Base-by-base conservation (phyloP, 2,329 filamentous ascomycete species). In the Gliomastix tumulicola region DNA sequence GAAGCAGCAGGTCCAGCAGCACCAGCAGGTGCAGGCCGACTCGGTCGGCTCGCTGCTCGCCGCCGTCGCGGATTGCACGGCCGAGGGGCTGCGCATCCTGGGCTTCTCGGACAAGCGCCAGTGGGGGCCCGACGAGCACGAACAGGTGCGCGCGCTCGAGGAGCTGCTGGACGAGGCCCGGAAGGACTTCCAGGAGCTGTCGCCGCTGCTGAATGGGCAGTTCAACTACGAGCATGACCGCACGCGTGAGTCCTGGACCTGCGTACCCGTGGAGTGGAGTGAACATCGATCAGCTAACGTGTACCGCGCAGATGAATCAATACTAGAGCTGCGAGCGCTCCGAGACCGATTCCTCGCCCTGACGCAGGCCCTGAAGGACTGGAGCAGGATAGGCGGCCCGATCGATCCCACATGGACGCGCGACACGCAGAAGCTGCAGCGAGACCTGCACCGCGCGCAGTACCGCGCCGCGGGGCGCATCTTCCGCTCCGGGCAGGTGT, bases 121-220 rank as follows among this genome's bases (percentile, higher is more conserved):
- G 42, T 79, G 75, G 75, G 71, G 68, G 0, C 59, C 63, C 17
- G 73, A 77, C 61, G 74, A 79, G 59, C 69, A 74, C 50, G 74
- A 78, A 49, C 75, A 79, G 58, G 54, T 71, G 39, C 69, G 66
- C 39, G 66, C 71, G 34, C 60, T 79, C 37, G 68, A 76, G 47
- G 60, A 65, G 23, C 62, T 66, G n/a, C 62, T 79, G 35, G 71
- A 77, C 50, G 72, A 76, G 45, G 75, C 75, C 38, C 74, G 71
- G 56, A 68, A 65, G 52, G 74, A 79, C 56, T 79, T 78, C 44
- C 74, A 79, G 56, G 67, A 74, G 48, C 60, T 79, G 40, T 66
- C 66, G 17, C 62, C 63, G 32, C 59, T 79, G 30, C 65, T 79
- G 37, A 71, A 74, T 44, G 73, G 74, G 21, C 65, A 70, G 46